Evolutionary conservation across 73 alveolate species (phyloP).

Genomic region (Paramecium sonneborni): DNA sequence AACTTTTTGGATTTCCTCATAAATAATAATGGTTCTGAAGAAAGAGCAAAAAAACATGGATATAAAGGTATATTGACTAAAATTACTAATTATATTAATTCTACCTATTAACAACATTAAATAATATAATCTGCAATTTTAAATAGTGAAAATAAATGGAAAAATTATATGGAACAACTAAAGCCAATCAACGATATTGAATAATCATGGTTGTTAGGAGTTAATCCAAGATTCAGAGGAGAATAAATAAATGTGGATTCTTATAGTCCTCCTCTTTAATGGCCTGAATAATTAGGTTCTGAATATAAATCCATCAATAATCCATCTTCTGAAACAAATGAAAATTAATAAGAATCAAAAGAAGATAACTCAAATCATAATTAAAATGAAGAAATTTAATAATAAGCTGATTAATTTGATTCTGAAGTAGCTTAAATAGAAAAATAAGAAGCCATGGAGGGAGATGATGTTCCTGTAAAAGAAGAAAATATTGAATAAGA

Average conservation of each 20-base stretch:
- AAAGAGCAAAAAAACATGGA: neutral
- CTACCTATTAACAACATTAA: neutral
- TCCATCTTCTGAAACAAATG: neutral
- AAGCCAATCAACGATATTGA: neutral
- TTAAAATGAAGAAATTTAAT: neutral
- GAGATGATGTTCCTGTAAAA: neutral
- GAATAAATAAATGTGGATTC: neutral
- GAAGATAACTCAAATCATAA: neutral
- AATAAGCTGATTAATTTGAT: neutral
- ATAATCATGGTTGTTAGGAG: conserved; percentile 26
- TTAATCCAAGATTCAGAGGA: conserved; percentile 31
- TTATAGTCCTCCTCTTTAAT: neutral
- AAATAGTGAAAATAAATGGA: neutral
- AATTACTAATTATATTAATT: neutral
- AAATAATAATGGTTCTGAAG: neutral
- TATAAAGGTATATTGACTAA: conserved; percentile 1
- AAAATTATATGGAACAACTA: neutral
- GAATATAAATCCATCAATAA: neutral
- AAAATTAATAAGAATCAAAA: neutral
- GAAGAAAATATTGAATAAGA: neutral
- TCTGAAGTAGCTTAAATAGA: neutral
- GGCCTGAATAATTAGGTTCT: neutral
- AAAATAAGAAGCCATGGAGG: neutral
- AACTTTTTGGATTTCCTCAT: neutral
- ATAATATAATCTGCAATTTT: neutral